Percentiles rank a stretch among this genome's conserved stretches.
These are phyloP conservation scores for Gossypium anomalum DNA, from an alignment of 345 rosid genomes.

Conservation along the genomic window DNA sequence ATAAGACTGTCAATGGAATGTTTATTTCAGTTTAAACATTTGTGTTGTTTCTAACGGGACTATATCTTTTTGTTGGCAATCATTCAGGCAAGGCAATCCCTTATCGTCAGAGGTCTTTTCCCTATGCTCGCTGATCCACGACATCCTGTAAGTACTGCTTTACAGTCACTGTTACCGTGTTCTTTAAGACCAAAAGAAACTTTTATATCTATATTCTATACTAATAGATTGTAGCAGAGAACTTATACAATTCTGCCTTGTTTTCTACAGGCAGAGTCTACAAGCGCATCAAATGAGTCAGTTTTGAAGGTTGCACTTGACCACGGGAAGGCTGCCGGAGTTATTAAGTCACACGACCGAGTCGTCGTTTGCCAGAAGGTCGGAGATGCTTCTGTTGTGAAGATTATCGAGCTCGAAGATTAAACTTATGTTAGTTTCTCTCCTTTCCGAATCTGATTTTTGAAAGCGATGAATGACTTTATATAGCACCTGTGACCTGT, in stretches of 20 bases:
- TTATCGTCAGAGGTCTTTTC: no score
- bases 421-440: constrained; percentile 14
- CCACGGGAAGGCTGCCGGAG: constrained; percentile 76
- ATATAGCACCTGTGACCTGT: constrained; percentile 17
- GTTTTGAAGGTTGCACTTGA: constrained; percentile 84
- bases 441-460: background rate
- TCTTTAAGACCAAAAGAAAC: background rate
- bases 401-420: constrained; percentile 90
- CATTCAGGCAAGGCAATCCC: constrained; percentile 42
- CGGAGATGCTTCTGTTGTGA: constrained; percentile 90
- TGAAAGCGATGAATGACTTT: constrained; percentile 12
- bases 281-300: constrained; percentile 77
- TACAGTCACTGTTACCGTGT: no score
- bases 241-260: background rate
- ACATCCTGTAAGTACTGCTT: no score
- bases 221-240: background rate
- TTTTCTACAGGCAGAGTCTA: constrained; percentile 69
- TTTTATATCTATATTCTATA: background rate
- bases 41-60: background rate
- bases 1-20: background rate
- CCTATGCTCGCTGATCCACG: no score
- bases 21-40: background rate
- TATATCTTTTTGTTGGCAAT: background rate
- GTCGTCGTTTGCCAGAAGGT: constrained; percentile 96
- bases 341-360: constrained; percentile 73